These are phyloP conservation scores for Syzygium aromaticum DNA, from an alignment of 345 rosid species.

Conservation along the genomic window DNA sequence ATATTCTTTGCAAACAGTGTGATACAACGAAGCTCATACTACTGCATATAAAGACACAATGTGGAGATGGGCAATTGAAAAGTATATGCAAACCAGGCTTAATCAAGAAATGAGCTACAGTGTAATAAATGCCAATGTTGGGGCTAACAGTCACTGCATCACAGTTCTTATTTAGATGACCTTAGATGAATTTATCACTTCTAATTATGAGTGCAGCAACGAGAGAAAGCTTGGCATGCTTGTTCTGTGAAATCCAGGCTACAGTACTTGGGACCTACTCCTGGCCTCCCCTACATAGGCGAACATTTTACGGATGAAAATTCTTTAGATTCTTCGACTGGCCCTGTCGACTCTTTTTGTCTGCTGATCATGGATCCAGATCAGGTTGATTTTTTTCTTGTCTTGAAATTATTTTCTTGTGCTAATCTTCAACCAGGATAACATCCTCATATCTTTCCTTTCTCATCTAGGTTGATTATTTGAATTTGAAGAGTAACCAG, in stretches of 20 bases:
- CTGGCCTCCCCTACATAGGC: conserved; percentile 44
- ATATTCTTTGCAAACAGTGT: not conserved
- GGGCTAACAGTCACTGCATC: not conserved
- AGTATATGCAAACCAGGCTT: not conserved
- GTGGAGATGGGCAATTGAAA: not conserved
- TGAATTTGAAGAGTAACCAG: conserved; percentile 75
- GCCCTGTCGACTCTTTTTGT: conserved; percentile 60
- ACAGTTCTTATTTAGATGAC: not conserved
- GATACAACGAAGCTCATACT: not conserved
- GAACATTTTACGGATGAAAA: conserved; percentile 27
- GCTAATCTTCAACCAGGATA: not conserved
- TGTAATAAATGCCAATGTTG: not conserved
- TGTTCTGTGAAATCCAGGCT: conserved; percentile 58
- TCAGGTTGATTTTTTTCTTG: conserved; percentile 35
- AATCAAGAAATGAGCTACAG: not conserved
- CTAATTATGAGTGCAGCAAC: conserved; percentile 30
- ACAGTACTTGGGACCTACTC: conserved; percentile 54
- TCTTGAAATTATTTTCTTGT: not conserved
- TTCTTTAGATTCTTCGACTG: conserved; percentile 48
- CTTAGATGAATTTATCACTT: not conserved
- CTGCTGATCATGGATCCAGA: conserved; percentile 70
- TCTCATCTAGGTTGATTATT: conserved; percentile 64
- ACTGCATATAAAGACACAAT: not conserved
- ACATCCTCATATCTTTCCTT: not conserved
- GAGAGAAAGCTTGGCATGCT: conserved; percentile 78